Evolutionary conservation across 1,139 yeast species (phyloP).

Genomic region (Hyphopichia khmerensis): DNA sequence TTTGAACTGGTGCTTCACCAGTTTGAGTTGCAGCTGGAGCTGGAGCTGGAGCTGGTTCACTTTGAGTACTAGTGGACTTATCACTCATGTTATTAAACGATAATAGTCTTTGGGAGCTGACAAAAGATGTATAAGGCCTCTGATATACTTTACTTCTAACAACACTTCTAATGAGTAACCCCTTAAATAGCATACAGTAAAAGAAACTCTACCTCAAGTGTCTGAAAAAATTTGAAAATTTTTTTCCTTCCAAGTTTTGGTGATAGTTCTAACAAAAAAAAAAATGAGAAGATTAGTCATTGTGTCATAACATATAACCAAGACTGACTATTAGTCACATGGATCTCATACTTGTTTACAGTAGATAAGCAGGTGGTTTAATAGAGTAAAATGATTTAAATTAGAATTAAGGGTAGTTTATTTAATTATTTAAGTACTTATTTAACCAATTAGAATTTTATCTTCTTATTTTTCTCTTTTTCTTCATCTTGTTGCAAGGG

Average conservation of each 20-base stretch:
- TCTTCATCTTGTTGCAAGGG: background rate
- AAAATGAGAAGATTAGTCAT: background rate
- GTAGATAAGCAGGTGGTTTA: too few species aligned
- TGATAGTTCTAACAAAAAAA: background rate
- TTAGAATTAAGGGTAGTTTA: too few species aligned
- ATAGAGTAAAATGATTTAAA: too few species aligned
- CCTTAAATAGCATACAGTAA: conserved; percentile 20
- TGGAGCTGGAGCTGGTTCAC: conserved; percentile 10
- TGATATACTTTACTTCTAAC: conserved; percentile 5
- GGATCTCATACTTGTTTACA: too few species aligned
- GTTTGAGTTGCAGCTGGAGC: conserved; percentile 3
- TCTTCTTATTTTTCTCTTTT: background rate
- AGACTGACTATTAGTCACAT: too few species aligned
- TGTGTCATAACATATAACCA: background rate
- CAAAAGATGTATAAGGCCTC: background rate
- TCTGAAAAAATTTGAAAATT: background rate
- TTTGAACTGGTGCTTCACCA: conserved; percentile 21
- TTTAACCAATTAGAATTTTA: background rate
- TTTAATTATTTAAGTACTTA: too few species aligned
- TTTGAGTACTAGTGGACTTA: conserved; percentile 9
- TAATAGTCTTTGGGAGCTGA: background rate
- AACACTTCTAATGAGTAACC: conserved; percentile 16
- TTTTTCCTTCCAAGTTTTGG: background rate
- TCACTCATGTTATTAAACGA: conserved; percentile 1
- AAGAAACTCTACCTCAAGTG: background rate